Percentiles rank a stretch among this genome's conserved stretches.
phyloP scores from a whole-genome alignment of 371 early-diverging fungal species.

The Haplosporangium sp. region DNA sequence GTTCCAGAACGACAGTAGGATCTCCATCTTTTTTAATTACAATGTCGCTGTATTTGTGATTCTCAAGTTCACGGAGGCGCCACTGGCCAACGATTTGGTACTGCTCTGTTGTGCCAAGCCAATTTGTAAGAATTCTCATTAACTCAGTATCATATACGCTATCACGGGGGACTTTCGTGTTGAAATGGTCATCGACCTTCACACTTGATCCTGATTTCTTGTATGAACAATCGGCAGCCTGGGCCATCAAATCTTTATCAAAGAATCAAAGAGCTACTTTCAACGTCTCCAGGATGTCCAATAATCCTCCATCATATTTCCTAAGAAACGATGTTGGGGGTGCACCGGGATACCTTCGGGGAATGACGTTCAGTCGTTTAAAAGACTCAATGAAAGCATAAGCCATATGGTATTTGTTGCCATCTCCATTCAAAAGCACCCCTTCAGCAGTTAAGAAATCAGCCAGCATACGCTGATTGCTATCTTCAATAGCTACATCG shows the following conservation, averaged over 20 bases:
- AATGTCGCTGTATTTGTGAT: slow-evolving; percentile 9
- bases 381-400: slow-evolving; percentile 8
- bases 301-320: too few species aligned
- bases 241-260: background rate
- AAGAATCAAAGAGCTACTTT: background rate
- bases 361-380: background rate
- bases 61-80: slow-evolving; percentile 1
- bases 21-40: background rate
- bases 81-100: slow-evolving; percentile 2
- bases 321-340: background rate
- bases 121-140: background rate
- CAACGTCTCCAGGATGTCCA: background rate
- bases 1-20: background rate
- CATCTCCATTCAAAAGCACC: background rate
- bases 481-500: background rate
- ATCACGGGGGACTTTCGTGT: background rate
- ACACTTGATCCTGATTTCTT: background rate
- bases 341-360: background rate
- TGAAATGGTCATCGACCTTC: background rate
- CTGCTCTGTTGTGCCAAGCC: background rate
- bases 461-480: background rate
- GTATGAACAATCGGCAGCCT: background rate
- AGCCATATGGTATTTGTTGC: background rate
- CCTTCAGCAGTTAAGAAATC: slow-evolving; percentile 11
- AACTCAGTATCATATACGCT: slow-evolving; percentile 6